Base-by-base conservation (phyloP, 2,329 filamentous ascomycete genomes). In the Cladophialophora yegresii region DNA sequence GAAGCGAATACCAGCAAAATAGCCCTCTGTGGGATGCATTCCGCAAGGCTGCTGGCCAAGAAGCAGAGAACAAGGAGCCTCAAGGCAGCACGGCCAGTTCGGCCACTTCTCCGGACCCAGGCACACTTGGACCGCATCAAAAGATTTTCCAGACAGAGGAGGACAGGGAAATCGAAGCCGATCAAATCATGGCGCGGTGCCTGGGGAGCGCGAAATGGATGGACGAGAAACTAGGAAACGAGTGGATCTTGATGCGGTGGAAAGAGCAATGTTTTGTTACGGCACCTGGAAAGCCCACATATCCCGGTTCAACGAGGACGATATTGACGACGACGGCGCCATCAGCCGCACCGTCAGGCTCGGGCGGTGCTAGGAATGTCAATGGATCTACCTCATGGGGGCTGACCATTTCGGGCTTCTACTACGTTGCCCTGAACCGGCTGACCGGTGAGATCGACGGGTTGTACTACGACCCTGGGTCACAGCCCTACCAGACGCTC, bases 231-330 rank as follows among this genome's bases (percentile, higher is more conserved):
- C 33, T 71, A 50, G 75, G 74, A 20, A 74, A 75, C 62, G 76
- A 77, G 28, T 82, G 80, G 80, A 79, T 82, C 54, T 68, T 82
- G 68, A 82, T 82, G 80, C 74, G 80, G 66, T 82, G 80, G 80
- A 82, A 82, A 73, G 80, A 82, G 75, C 77, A 77, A 63, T 82
- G 79, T 65, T 82, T 82, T 71, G 78, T 82, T 66, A 60, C 54
- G 13, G 49, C 62, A 22, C n/a, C 53, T 23, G 62, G 32, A 16
- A 32, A 20, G 13, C 36, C 64, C n/a, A 49, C 62, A 13, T 50
- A 47, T 50, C 3, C 62, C 22, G 55, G 40, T 22, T 47, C 56
- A 16, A 63, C 65, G 22, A 59, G 63, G 33, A 63, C 62, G 12
- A 63, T 63, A 13, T 22, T 67, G 23, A 66, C 67, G 10, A 59